phyloP scores from a whole-genome alignment of 73 alveolate genomes.

The Paramecium primaurelia region DNA sequence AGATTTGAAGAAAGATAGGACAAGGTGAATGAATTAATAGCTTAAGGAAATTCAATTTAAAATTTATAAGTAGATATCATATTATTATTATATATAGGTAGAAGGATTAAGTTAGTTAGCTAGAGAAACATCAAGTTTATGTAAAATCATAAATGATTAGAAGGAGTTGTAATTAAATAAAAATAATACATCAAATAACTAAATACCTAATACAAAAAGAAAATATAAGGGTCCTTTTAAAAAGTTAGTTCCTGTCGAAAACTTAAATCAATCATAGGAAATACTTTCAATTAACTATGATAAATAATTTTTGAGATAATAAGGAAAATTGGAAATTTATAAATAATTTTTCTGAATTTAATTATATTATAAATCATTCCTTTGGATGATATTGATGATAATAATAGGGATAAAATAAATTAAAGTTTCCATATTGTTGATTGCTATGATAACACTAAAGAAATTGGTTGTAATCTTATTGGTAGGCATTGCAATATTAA shows the following conservation, averaged over 20 bases:
- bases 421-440: background rate
- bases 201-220: background rate
- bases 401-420: background rate
- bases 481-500: background rate
- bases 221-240: background rate
- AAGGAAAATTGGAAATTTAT: background rate
- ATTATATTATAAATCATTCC: background rate
- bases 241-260: background rate
- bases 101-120: background rate
- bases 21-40: background rate
- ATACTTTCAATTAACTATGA: background rate
- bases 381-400: background rate
- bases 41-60: background rate
- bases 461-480: background rate
- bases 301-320: background rate
- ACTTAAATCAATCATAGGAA: background rate
- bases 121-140: background rate
- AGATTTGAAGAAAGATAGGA: constrained; percentile 11
- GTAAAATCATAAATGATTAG: background rate
- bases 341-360: background rate
- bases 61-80: background rate
- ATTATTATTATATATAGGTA: background rate
- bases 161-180: background rate
- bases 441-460: background rate
- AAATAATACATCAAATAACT: background rate